Evolutionary conservation across 495 filamentous ascomycete genomes (phyloP).

Genomic region (Penicillium lagena): DNA sequence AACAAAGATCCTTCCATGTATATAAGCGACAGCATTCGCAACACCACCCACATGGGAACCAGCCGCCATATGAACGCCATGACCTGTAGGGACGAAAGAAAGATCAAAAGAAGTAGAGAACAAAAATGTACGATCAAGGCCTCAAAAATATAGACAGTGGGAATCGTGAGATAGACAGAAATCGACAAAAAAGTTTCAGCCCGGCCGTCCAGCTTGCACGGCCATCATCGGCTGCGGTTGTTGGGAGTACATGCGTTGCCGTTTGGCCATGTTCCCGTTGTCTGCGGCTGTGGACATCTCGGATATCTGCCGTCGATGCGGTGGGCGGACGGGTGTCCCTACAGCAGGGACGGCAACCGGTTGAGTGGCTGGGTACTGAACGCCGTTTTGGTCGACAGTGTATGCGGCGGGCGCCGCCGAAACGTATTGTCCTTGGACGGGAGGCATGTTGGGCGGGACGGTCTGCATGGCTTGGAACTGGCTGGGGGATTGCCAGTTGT

Average conservation of each 20-base stretch:
- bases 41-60: no score
- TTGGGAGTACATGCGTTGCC: slow-evolving; percentile 59
- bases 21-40: no score
- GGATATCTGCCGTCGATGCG: slow-evolving; percentile 59
- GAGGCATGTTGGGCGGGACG: slow-evolving; percentile 40
- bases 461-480: slow-evolving; percentile 61
- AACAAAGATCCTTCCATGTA: no score
- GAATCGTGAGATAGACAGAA: background rate
- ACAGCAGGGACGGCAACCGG: slow-evolving; percentile 43
- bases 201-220: slow-evolving; percentile 33
- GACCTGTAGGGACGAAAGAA: slow-evolving; percentile 5
- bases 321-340: slow-evolving; percentile 29
- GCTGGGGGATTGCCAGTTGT: slow-evolving; percentile 67
- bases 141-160: slow-evolving; percentile 19
- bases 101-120: slow-evolving; percentile 6
- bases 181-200: slow-evolving; percentile 12
- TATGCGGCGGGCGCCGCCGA: slow-evolving; percentile 36
- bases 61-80: slow-evolving; percentile 1
- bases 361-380: slow-evolving; percentile 43
- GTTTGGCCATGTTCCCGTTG: slow-evolving; percentile 48
- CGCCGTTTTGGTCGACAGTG: slow-evolving; percentile 44
- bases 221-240: slow-evolving; percentile 37
- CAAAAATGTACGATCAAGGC: slow-evolving; percentile 17
- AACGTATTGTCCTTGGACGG: slow-evolving; percentile 48
- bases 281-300: slow-evolving; percentile 56